Conservation (phyloP, 1,139 yeast genomes). For the Geotrichum siamense region DNA sequence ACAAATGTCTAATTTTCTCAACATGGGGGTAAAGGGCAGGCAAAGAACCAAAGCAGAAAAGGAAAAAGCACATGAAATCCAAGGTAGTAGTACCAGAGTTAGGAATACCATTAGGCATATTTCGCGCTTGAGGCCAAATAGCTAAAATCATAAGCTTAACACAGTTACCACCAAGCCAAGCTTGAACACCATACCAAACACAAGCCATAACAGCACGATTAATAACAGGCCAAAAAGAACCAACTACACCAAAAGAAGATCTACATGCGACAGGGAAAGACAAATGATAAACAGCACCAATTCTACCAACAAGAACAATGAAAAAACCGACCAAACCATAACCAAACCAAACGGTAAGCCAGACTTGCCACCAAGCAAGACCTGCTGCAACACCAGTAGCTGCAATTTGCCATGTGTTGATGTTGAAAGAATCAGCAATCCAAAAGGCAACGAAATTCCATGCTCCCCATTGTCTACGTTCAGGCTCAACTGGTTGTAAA, state of each 20-base stretch:
- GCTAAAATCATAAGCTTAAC: conserved; percentile 49
- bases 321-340: conserved; percentile 31
- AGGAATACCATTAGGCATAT: conserved; percentile 42
- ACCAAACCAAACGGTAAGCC: conserved; percentile 70
- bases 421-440: conserved; percentile 82
- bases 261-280: conserved; percentile 37
- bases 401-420: conserved; percentile 88
- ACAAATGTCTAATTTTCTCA: conserved; percentile 71
- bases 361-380: conserved; percentile 82
- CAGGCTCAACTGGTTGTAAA: conserved; percentile 65
- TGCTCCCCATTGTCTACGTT: conserved; percentile 70
- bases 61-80: conserved; percentile 63
- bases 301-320: conserved; percentile 33
- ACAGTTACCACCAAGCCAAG: conserved; percentile 78
- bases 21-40: conserved; percentile 80
- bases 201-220: conserved; percentile 61
- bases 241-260: conserved; percentile 37
- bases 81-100: conserved; percentile 55
- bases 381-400: conserved; percentile 72
- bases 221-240: conserved; percentile 36
- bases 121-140: conserved; percentile 38
- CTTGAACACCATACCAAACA: conserved; percentile 80
- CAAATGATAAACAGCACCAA: conserved; percentile 36
- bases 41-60: conserved; percentile 68
- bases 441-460: conserved; percentile 70